Evolutionary conservation across 2,329 filamentous ascomycete genomes (phyloP), one percentile per base, ranked within the genome.

Genomic region (Scedosporium minutisporum): DNA sequence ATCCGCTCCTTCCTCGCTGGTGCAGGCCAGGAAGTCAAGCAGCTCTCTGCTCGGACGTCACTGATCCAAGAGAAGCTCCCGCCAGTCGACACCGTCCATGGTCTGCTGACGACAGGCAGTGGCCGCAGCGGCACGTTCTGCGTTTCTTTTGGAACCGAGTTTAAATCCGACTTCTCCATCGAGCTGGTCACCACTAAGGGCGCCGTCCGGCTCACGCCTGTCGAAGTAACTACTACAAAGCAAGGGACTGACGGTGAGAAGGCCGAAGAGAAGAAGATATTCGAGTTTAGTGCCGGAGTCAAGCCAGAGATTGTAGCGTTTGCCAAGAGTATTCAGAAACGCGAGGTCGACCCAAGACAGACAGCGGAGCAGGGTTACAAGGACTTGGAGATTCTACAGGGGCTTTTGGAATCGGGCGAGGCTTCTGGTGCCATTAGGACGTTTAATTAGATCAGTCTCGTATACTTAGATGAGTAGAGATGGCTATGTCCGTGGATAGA

Each of bases 21-120:
- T 3, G 75, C 76, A 16, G 71, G 80, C 57, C 74, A 78, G 7
- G 75, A 64, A 29, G 46, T 82, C 33, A 72, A 74, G 12, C 76
- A 73, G 42, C 72, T 88, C 3, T 76, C 77, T 18, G 85, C 85
- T 0, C 82, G 83, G 64, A 84, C 85, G 1, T 69, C 75, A 3
- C 80, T 83, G 66, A 73, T 83, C 57, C 79, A 83, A 65, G 70
- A 77, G 62, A 78, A 86, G 67, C 76, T 91, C 7, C 79, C 83
- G 4, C 87, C 88, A 0, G 78, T 88, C 1, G 88, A 91, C 69
- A 88, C 87, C 1, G 75, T 90, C 60, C 81, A 85, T 67, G 84
- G 84, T 7, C 77, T 83, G 1, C 66, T 87, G 44, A 79, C 77
- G 68, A 79, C 84, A 2, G 76, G 75, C 63, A 79, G 77, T 27